These are phyloP conservation scores for Ajuga reptans DNA, from an alignment of 305 asterid genomes.

Conservation along the genomic window DNA sequence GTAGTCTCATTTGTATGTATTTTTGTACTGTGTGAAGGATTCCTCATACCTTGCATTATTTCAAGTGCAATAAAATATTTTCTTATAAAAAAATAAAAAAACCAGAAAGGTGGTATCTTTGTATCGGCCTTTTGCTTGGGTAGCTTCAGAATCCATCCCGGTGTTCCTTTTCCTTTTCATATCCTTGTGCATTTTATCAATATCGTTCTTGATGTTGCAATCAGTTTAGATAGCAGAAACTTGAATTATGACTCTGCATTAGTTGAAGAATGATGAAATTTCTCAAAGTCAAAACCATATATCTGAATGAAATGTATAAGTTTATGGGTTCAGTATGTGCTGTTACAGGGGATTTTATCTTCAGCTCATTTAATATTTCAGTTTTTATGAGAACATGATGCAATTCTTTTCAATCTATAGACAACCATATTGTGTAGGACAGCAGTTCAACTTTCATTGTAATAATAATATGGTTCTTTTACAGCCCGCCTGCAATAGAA, in stretches of 20 bases:
- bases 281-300: not conserved
- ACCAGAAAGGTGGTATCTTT: too few species aligned
- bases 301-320: not conserved
- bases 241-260: not conserved
- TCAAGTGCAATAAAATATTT: too few species aligned
- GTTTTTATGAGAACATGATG: not conserved
- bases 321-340: not conserved
- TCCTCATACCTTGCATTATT: too few species aligned
- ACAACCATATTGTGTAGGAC: not conserved
- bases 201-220: not conserved
- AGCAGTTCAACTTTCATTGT: not conserved
- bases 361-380: not conserved
- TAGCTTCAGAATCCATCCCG: too few species aligned
- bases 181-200: not conserved
- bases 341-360: not conserved
- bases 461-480: constrained; percentile 14
- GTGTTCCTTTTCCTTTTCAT: not conserved
- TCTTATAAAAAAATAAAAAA: too few species aligned
- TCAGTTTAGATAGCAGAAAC: not conserved
- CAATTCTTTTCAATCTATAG: not conserved
- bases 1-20: too few species aligned
- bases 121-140: too few species aligned
- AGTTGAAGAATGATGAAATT: not conserved
- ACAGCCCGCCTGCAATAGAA: constrained; percentile 85
- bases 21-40: too few species aligned